Evolutionary conservation across 148 eudicot species (phyloP).

Genomic region (Rhododendron ferrugineum): DNA sequence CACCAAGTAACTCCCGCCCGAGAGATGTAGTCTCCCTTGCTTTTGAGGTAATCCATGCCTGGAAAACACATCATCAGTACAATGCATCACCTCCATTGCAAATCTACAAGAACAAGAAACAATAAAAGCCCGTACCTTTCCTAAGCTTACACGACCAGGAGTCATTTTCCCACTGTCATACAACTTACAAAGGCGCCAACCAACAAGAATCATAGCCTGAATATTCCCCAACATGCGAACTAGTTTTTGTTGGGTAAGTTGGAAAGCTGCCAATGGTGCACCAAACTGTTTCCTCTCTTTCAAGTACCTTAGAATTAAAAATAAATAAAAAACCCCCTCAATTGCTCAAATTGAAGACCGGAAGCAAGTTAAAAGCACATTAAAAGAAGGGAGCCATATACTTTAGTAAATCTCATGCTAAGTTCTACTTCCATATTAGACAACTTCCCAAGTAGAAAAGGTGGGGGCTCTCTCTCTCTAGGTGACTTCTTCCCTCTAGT

Average conservation of each 20-base stretch:
- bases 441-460: no score
- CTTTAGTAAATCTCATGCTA: not conserved
- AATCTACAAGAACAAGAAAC: not conserved
- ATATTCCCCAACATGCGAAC: constrained; percentile 81
- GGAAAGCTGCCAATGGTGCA: constrained; percentile 89
- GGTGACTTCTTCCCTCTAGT: no score
- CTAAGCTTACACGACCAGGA: constrained; percentile 85
- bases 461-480: no score
- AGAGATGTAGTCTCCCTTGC: constrained; percentile 85
- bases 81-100: not conserved
- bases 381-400: not conserved
- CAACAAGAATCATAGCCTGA: constrained; percentile 81
- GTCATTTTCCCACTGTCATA: constrained; percentile 91
- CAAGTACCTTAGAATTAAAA: constrained; percentile 49
- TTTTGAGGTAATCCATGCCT: constrained; percentile 73
- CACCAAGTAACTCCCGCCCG: constrained; percentile 90
- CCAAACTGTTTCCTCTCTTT: constrained; percentile 89
- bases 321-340: not conserved
- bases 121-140: constrained; percentile 43
- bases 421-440: not conserved
- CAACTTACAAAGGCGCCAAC: constrained; percentile 92
- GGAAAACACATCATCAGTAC: constrained; percentile 14
- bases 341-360: not conserved
- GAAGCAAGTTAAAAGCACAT: not conserved
- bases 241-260: constrained; percentile 82